These are phyloP conservation scores for Suillus plorans DNA, from an alignment of 768 basidiomycete genomes.

Conservation along the genomic window DNA sequence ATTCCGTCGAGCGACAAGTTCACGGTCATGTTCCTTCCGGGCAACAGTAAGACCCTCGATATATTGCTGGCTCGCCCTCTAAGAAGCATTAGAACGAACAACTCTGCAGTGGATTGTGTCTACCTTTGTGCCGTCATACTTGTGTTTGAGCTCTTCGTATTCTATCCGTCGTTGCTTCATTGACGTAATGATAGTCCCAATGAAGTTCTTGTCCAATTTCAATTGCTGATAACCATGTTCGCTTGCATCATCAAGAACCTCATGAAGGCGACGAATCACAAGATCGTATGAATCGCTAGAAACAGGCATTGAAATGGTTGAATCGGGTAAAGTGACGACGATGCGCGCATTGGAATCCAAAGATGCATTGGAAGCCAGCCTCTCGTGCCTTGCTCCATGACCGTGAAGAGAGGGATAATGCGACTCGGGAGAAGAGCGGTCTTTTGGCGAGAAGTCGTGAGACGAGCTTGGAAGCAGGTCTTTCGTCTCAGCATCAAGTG, in stretches of 20 bases:
- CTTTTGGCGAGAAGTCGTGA: conserved; percentile 16
- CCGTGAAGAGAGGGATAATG: conserved; percentile 16
- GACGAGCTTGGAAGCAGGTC: conserved; percentile 17
- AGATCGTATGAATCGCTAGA: conserved; percentile 42
- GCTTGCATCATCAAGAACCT: conserved; percentile 59
- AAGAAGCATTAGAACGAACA: conserved; percentile 11
- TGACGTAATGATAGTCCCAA: conserved; percentile 66
- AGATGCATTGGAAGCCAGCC: conserved; percentile 26
- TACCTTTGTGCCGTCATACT: conserved; percentile 88
- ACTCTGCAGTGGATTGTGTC: conserved; percentile 20
- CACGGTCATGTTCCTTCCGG: conserved; percentile 91
- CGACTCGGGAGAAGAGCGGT: conserved; percentile 35
- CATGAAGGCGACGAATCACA: conserved; percentile 53
- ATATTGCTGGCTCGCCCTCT: conserved; percentile 91
- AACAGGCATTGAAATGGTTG: conserved; percentile 24
- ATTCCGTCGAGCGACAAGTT: conserved; percentile 83
- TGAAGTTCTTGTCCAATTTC: conserved; percentile 68
- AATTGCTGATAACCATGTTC: conserved; percentile 61
- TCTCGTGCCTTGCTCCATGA: conserved; percentile 18
- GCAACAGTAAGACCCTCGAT: conserved; percentile 92
- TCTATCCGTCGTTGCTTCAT: conserved; percentile 66
- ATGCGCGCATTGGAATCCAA: conserved; percentile 34
- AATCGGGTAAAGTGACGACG: conserved; percentile 46
- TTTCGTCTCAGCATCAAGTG: conserved; percentile 8
- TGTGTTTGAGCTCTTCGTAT: conserved; percentile 62